Evolutionary conservation across 805 yeast species (phyloP).

Genomic region (Metschnikowia chrysomelidarum): DNA sequence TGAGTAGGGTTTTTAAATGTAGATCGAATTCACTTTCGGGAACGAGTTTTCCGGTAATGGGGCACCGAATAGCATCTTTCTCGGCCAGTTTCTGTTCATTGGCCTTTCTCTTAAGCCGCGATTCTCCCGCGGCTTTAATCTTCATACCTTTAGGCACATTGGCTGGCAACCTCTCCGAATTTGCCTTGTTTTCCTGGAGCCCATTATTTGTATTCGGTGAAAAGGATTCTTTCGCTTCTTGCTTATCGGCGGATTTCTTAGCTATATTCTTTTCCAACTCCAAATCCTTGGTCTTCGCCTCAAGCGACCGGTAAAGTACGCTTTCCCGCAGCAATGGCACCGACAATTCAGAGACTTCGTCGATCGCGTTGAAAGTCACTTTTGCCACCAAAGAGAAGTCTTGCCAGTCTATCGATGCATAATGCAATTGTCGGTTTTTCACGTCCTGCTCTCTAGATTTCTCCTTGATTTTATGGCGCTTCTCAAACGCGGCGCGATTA

Average conservation of each 20-base stretch:
- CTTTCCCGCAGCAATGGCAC: slow-evolving; percentile 57
- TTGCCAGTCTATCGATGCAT: slow-evolving; percentile 84
- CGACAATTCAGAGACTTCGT: slow-evolving; percentile 54
- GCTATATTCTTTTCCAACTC: slow-evolving; percentile 9
- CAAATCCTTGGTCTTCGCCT: slow-evolving; percentile 43
- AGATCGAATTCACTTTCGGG: slow-evolving; percentile 68
- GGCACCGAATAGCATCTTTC: slow-evolving; percentile 57
- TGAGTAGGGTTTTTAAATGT: slow-evolving; percentile 64
- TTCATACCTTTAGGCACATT: slow-evolving; percentile 52
- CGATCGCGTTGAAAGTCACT: slow-evolving; percentile 61
- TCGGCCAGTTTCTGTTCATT: slow-evolving; percentile 10
- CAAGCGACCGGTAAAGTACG: slow-evolving; percentile 59
- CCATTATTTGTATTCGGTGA: not conserved
- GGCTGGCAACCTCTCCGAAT: slow-evolving; percentile 1
- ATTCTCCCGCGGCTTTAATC: slow-evolving; percentile 68
- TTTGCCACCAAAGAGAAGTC: slow-evolving; percentile 73
- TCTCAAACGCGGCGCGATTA: slow-evolving; percentile 54
- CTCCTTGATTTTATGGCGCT: slow-evolving; percentile 36
- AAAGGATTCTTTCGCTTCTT: slow-evolving; percentile 11
- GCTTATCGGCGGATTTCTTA: slow-evolving; percentile 2
- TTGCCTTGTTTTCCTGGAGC: not conserved
- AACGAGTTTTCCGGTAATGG: slow-evolving; percentile 69
- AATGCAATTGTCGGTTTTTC: slow-evolving; percentile 39
- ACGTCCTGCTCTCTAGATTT: slow-evolving; percentile 33
- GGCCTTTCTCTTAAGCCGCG: slow-evolving; percentile 43